A percentile compares a stretch with the other conserved stretches of the same genome.
Conservation (phyloP, 495 filamentous ascomycete genomes). For the Gamarada debralockiae region DNA sequence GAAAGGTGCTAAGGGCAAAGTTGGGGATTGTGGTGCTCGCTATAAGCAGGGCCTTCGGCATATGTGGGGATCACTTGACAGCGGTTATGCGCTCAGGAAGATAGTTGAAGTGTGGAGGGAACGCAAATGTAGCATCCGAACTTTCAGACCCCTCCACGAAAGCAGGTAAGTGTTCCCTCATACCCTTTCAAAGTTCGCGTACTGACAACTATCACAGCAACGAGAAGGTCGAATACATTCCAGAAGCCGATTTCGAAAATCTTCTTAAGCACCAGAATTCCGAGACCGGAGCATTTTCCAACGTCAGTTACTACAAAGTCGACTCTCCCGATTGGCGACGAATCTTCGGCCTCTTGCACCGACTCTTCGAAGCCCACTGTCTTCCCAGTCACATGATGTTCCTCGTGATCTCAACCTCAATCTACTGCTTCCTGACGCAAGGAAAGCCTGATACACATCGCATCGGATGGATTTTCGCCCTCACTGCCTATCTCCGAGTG, state of each 20-base stretch:
- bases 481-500: constrained; percentile 55
- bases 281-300: constrained; percentile 32
- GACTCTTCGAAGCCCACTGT: constrained; percentile 68
- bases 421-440: constrained; percentile 41
- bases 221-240: constrained; percentile 41
- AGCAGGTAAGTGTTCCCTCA: background rate
- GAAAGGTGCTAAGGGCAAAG: constrained; percentile 40
- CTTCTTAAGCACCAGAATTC: constrained; percentile 32
- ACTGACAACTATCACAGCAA: constrained; percentile 27
- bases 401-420: constrained; percentile 53
- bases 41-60: constrained; percentile 65
- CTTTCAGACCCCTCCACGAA: constrained; percentile 47
- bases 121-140: constrained; percentile 43
- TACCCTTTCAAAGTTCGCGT: background rate
- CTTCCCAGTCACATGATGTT: constrained; percentile 59
- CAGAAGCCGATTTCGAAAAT: constrained; percentile 36
- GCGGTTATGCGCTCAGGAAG: constrained; percentile 54
- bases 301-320: constrained; percentile 41
- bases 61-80: constrained; percentile 71
- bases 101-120: constrained; percentile 44
- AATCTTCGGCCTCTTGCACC: constrained; percentile 47
- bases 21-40: constrained; percentile 51
- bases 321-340: constrained; percentile 40
- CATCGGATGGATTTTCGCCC: constrained; percentile 46
- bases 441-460: constrained; percentile 44